Percentiles rank a stretch among this genome's conserved stretches.
Evolutionary conservation across 345 rosid species (phyloP).

Genomic region (Syzygium grande): DNA sequence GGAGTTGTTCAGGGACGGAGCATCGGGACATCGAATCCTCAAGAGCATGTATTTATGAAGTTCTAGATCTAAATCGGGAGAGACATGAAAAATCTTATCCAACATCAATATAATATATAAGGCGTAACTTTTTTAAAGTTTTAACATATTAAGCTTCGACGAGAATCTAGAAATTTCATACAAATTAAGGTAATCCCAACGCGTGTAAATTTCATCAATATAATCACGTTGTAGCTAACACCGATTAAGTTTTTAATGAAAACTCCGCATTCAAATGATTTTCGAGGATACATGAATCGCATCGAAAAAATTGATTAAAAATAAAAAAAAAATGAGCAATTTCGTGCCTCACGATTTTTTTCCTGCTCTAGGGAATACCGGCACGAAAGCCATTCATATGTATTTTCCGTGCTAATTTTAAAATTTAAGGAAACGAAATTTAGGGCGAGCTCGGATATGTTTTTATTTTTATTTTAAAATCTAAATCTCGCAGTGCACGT

Average conservation of each 20-base stretch:
- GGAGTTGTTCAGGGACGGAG: fast-evolving
- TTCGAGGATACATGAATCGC: background rate
- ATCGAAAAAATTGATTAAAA: background rate
- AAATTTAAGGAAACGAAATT: background rate
- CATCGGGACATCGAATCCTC: fast-evolving
- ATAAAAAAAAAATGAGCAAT: background rate
- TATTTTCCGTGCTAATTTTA: background rate
- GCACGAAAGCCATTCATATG: background rate
- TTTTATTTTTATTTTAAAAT: background rate
- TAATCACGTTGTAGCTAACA: fast-evolving
- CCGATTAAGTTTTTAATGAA: background rate
- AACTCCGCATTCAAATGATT: fast-evolving
- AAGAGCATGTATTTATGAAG: background rate
- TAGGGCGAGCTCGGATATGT: background rate
- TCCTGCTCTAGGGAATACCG: background rate
- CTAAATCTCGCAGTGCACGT: too few species aligned
- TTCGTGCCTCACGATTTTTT: background rate
- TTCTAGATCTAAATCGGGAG: fast-evolving
- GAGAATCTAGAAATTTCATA: background rate
- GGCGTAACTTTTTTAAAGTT: background rate
- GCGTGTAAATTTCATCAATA: background rate
- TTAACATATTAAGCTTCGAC: fast-evolving
- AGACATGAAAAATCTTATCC: fast-evolving
- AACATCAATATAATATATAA: background rate
- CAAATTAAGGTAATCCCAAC: fast-evolving